Evolutionary conservation across 2,329 filamentous ascomycete species (phyloP), one percentile per base, ranked within the genome.

Genomic region (Diaporthe sp.): DNA sequence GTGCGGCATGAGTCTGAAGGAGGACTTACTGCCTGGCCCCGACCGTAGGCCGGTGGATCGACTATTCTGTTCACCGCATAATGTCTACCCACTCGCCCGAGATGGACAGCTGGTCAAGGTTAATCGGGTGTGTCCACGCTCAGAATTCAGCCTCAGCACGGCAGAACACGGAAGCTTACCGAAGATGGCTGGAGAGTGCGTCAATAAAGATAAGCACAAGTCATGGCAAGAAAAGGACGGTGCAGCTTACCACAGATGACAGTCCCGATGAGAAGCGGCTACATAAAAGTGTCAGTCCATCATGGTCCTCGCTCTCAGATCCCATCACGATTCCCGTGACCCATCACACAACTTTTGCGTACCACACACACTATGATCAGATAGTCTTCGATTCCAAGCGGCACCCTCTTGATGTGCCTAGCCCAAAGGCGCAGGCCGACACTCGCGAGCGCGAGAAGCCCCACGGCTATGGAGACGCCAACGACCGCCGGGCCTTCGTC

Each of bases 311-410:
- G 1, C 3, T 13, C n/a, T 30, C 1, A 8, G 19, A 19, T 28
- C 45, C 13, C 17, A 30, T 54, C 47, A 40, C 33, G 13, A 67
- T 7, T 25, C 15, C 10, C 33, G 13, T 25, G 30, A 35, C 28
- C 35, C 47, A 40, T 19, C 6, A 7, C 25, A 19, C 5, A 35
- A 3, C 12, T 66, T 25, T 38, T 54, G 64, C 64, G 47, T 68
- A 68, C 64, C 64, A 68, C 64, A 68, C 64, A 68, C 33, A 45
- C 47, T 68, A 68, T 68, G 25, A 68, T 68, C 33, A 68, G 33
- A 19, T 68, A 68, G 47, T 68, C 64, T 47, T 68, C 64, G 64
- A 68, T 54, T 33, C 64, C 64, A n/a, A 68, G 64, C 47, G 64
- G 10, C 12, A 68, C 64, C 64, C 64, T 68, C 64, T 68, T 68